A percentile compares a stretch with the other conserved stretches of the same genome.
phyloP scores from a whole-genome alignment of 2,329 filamentous ascomycete species.

The Botrytis aclada region DNA sequence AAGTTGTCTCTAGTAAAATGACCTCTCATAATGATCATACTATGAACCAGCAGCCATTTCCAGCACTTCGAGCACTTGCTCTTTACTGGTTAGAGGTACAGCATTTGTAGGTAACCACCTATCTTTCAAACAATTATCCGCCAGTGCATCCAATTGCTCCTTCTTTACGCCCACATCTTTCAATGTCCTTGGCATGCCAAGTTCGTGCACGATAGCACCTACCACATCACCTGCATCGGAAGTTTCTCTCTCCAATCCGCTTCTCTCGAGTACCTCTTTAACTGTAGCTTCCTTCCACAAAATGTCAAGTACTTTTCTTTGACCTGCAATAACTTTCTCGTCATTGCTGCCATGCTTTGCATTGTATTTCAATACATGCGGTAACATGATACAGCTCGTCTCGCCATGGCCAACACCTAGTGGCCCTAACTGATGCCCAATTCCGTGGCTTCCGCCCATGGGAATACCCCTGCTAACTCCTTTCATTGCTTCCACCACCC shows the following conservation, averaged over 20 bases:
- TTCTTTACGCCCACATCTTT: constrained; percentile 49
- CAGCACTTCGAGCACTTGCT: constrained; percentile 52
- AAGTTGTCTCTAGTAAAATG: not conserved
- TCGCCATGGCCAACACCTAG: constrained; percentile 57
- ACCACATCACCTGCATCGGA: constrained; percentile 51
- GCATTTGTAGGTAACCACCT: constrained; percentile 51
- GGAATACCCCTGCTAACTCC: constrained; percentile 43
- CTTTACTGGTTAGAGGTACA: constrained; percentile 45
- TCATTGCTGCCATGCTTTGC: constrained; percentile 22
- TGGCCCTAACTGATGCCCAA: constrained; percentile 43
- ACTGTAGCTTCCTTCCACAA: constrained; percentile 29
- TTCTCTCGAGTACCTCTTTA: constrained; percentile 22
- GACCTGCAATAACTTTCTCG: constrained; percentile 22
- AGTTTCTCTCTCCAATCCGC: constrained; percentile 24
- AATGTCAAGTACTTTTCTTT: constrained; percentile 28
- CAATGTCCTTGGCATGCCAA: constrained; percentile 54
- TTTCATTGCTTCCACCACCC: constrained; percentile 51
- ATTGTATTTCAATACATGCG: constrained; percentile 57
- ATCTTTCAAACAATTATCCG: constrained; percentile 49
- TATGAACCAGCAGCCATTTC: constrained; percentile 19
- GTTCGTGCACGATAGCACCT: constrained; percentile 48
- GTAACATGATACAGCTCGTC: constrained; percentile 55
- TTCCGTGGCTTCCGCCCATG: constrained; percentile 42
- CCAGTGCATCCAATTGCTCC: constrained; percentile 48
- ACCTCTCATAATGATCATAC: not conserved